Conservation (phyloP, 2,329 filamentous ascomycete species). For the Tolypocladium tundrense region DNA sequence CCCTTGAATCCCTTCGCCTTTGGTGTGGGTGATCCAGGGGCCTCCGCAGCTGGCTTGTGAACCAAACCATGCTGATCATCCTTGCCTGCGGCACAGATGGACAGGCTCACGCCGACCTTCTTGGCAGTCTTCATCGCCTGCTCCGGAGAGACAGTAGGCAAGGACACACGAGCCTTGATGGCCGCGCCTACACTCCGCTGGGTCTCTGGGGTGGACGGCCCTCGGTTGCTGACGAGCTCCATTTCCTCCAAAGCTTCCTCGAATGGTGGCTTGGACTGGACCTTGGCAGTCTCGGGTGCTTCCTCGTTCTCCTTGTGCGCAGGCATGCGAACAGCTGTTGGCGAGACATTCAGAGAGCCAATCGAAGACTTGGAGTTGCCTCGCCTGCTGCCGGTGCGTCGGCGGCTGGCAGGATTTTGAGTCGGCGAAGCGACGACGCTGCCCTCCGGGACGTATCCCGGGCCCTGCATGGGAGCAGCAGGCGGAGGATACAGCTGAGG, state of each 20-base stretch:
- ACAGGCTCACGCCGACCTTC: neutral
- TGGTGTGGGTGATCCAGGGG: neutral
- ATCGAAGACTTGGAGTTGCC: neutral
- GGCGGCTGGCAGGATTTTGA: neutral
- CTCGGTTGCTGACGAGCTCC: neutral
- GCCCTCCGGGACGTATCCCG: neutral
- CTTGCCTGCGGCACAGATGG: neutral
- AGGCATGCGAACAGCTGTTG: neutral
- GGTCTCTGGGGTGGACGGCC: constrained; percentile 2
- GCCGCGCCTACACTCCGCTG: constrained; percentile 2
- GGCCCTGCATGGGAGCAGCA: neutral
- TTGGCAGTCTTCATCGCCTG: neutral
- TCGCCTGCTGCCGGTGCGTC: neutral
- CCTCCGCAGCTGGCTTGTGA: neutral
- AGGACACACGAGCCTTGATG: constrained; percentile 11
- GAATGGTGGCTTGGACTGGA: constrained; percentile 17
- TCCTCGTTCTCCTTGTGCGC: neutral
- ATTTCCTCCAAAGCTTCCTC: constrained; percentile 14
- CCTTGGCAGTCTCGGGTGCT: constrained; percentile 1
- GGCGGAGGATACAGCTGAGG: neutral
- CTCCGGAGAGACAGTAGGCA: constrained; percentile 4
- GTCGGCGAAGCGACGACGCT: neutral
- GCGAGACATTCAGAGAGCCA: neutral
- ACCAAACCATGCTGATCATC: neutral
- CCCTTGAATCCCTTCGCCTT: neutral